Conservation (phyloP, 2,329 filamentous ascomycete species). For the Byssochlamys sp. region DNA sequence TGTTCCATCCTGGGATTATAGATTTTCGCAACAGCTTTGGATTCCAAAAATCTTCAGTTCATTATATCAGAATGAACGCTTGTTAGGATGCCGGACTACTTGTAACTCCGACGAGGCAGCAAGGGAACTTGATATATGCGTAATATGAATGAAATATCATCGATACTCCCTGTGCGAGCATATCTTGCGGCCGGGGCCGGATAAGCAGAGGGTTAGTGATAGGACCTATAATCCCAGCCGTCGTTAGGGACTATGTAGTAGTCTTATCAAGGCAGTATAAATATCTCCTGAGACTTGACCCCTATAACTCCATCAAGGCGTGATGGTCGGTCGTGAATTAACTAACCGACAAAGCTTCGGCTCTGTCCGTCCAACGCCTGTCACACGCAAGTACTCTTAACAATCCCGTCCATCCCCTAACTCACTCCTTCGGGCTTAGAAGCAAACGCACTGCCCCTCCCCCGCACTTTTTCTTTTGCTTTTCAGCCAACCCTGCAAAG, state of each 20-base stretch:
- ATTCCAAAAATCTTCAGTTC: not conserved
- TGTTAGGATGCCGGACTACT: not conserved
- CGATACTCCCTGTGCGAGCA: not conserved
- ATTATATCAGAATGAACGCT: not conserved
- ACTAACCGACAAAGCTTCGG: not conserved
- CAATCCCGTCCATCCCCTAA: too few species aligned
- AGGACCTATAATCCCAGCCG: not conserved
- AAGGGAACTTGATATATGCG: not conserved
- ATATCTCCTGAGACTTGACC: not conserved
- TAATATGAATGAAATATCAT: not conserved
- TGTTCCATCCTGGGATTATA: not conserved
- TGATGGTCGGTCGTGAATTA: not conserved
- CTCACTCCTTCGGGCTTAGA: not conserved
- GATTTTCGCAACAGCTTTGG: not conserved
- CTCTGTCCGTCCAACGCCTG: not conserved
- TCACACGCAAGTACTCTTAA: too few species aligned
- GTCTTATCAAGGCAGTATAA: not conserved
- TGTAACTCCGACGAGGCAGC: not conserved
- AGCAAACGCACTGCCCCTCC: not conserved
- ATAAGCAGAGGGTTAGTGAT: not conserved
- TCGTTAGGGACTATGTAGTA: not conserved
- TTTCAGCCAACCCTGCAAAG: not conserved
- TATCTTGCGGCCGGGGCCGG: not conserved
- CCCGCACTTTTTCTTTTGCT: not conserved
- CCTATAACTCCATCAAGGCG: not conserved